Conservation (phyloP, 2,329 filamentous ascomycete species). For the Pyrenophora teres region DNA sequence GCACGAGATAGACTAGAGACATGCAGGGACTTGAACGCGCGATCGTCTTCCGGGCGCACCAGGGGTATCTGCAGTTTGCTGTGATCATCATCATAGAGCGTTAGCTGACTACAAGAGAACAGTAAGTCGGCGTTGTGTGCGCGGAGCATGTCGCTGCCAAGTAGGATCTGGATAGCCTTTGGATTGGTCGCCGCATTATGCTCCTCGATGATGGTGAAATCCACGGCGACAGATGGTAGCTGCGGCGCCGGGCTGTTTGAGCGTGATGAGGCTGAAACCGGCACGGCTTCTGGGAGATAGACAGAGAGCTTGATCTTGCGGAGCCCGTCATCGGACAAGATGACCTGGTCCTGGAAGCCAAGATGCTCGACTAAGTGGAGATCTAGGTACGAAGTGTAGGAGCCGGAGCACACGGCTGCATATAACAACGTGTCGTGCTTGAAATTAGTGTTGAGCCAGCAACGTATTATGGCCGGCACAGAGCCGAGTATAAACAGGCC, state of each 20-base stretch:
- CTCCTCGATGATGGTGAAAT: constrained; percentile 74
- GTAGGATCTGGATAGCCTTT: constrained; percentile 78
- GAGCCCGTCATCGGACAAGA: constrained; percentile 67
- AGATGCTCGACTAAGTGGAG: constrained; percentile 75
- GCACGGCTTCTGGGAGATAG: constrained; percentile 88
- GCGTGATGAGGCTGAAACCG: constrained; percentile 74
- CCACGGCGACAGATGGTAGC: constrained; percentile 78
- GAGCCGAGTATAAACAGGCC: constrained; percentile 84
- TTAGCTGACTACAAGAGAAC: constrained; percentile 89
- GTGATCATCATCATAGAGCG: constrained; percentile 82
- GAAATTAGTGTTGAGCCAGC: constrained; percentile 90
- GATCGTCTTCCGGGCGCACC: constrained; percentile 87
- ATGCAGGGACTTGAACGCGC: constrained; percentile 75
- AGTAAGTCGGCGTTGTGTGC: constrained; percentile 87
- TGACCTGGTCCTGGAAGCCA: constrained; percentile 69
- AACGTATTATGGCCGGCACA: constrained; percentile 91
- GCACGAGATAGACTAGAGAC: constrained; percentile 54
- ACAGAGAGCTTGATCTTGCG: constrained; percentile 77
- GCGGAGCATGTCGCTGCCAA: constrained; percentile 86
- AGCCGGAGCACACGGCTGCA: constrained; percentile 89
- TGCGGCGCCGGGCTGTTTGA: constrained; percentile 75
- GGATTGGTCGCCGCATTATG: constrained; percentile 55
- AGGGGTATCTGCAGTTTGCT: constrained; percentile 90
- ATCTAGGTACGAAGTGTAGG: constrained; percentile 84
- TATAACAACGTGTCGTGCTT: constrained; percentile 88